These are phyloP conservation scores for Mercurialis annua DNA, from an alignment of 345 rosid species.

Conservation along the genomic window DNA sequence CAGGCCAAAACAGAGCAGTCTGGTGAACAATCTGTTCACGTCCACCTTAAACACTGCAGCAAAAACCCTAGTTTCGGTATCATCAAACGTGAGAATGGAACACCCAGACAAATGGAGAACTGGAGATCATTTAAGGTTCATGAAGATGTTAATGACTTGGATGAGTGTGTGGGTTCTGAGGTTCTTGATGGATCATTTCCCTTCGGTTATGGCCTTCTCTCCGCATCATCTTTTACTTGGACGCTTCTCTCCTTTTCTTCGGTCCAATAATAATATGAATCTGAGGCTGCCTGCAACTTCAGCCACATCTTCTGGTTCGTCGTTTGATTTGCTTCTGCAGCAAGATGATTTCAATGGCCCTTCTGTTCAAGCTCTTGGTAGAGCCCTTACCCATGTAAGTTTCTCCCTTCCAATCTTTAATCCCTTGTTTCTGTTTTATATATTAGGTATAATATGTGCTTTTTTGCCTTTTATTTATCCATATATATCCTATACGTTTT, in stretches of 20 bases:
- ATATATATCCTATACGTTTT: no score
- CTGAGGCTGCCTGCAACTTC: conserved; percentile 4
- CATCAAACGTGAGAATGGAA: conserved; percentile 41
- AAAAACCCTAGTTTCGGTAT: conserved; percentile 52
- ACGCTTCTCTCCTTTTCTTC: conserved; percentile 1
- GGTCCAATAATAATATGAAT: not conserved
- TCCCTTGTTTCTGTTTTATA: no score
- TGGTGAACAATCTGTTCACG: conserved; percentile 57
- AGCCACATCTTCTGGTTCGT: conserved; percentile 27
- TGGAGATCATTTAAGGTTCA: conserved; percentile 63
- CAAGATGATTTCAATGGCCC: conserved; percentile 44
- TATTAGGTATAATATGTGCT: not conserved
- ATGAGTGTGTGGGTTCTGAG: conserved; percentile 55
- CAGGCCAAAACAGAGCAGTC: conserved; percentile 29
- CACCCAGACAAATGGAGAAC: conserved; percentile 48
- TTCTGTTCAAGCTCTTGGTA: conserved; percentile 48
- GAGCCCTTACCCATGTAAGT: conserved; percentile 80
- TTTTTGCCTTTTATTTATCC: not conserved
- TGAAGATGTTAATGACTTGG: conserved; percentile 69
- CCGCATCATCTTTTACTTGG: conserved; percentile 12
- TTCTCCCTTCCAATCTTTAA: not conserved
- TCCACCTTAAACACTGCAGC: conserved; percentile 61
- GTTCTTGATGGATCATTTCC: conserved; percentile 55
- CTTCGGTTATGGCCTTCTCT: conserved; percentile 27
- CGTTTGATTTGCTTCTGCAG: conserved; percentile 41